Evolutionary conservation across 331 rosid species (phyloP).

Genomic region (Malus hybrid): DNA sequence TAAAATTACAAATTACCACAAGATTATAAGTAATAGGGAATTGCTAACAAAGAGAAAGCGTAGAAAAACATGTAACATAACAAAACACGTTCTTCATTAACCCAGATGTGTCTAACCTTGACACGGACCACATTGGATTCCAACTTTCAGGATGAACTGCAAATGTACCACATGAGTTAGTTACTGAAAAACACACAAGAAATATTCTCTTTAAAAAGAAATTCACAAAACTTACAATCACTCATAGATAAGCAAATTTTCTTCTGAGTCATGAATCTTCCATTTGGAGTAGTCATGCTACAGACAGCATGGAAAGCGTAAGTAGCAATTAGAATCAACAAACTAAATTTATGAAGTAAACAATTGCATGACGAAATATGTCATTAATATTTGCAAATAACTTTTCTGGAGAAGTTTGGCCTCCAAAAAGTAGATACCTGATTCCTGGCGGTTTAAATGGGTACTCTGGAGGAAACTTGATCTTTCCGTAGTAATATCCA

Average conservation of each 20-base stretch:
- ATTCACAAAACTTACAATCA: conserved; percentile 62
- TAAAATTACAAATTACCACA: conserved; percentile 10
- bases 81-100: conserved; percentile 7
- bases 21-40: conserved; percentile 4
- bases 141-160: conserved; percentile 99
- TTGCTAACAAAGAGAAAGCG: conserved; percentile 9
- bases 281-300: conserved; percentile 97
- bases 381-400: background rate
- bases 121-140: conserved; percentile 99
- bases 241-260: conserved; percentile 97
- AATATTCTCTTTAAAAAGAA: conserved; percentile 4
- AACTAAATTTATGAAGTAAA: background rate
- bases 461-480: conserved; percentile 87
- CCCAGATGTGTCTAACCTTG: conserved; percentile 54
- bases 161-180: conserved; percentile 4
- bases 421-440: conserved; percentile 36
- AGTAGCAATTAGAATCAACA: background rate
- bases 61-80: background rate
- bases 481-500: conserved; percentile 92
- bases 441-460: conserved; percentile 99
- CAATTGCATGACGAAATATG: background rate
- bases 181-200: background rate
- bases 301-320: conserved; percentile 12
- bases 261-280: conserved; percentile 88
- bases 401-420: background rate